phyloP scores from a whole-genome alignment of 192 early-diverging fungal genomes.

The Backusella morwellensis region DNA sequence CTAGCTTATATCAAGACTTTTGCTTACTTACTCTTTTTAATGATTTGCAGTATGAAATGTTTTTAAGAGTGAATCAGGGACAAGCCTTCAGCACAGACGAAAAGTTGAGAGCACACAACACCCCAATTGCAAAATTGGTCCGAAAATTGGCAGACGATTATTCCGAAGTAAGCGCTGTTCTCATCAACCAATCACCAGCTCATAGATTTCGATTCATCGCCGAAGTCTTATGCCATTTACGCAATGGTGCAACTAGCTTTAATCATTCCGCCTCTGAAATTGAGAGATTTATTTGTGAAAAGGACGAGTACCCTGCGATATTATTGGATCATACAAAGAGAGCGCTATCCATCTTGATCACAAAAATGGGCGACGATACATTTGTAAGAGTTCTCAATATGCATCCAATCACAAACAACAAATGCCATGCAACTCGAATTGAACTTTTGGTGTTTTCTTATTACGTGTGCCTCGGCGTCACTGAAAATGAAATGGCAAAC shows the following conservation, averaged over 20 bases:
- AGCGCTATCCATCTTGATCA: background rate
- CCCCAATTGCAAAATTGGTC: background rate
- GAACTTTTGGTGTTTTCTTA: background rate
- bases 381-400: background rate
- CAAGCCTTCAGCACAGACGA: background rate
- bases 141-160: background rate
- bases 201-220: background rate
- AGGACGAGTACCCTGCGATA: background rate
- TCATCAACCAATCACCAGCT: background rate
- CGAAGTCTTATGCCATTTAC: background rate
- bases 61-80: background rate
- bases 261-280: background rate
- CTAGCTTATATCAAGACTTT: background rate
- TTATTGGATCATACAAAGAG: background rate
- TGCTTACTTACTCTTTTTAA: background rate
- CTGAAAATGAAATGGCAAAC: background rate
- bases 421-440: background rate
- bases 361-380: background rate
- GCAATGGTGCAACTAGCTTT: background rate
- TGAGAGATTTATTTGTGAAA: background rate
- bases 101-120: background rate
- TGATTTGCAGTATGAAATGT: slow-evolving; percentile 1
- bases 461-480: background rate
- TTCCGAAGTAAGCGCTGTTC: background rate
- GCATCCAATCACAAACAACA: background rate